Evolutionary conservation across 495 filamentous ascomycete species (phyloP).

Genomic region (Bryoglossum gracile): DNA sequence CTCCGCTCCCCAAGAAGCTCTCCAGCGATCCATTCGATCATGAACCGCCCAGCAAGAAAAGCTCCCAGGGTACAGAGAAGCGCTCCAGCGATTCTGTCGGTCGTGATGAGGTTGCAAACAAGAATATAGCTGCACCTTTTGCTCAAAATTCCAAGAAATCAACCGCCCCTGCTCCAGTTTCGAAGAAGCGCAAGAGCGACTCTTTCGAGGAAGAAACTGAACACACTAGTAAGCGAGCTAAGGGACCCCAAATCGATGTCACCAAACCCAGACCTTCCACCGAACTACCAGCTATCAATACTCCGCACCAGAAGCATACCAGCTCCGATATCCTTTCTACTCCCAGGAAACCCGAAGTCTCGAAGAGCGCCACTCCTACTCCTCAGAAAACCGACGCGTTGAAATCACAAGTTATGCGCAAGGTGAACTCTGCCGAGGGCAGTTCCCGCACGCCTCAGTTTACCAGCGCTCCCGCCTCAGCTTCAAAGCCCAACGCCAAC

Average conservation of each 20-base stretch:
- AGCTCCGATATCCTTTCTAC: constrained; percentile 19
- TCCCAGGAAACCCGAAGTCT: constrained; percentile 16
- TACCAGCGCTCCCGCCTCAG: constrained; percentile 17
- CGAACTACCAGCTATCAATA: constrained; percentile 10
- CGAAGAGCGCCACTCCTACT: background rate
- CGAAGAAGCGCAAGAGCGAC: constrained; percentile 14
- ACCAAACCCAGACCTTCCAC: constrained; percentile 7
- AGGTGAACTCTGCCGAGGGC: constrained; percentile 22
- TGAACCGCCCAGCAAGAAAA: background rate
- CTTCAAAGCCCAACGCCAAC: constrained; percentile 17
- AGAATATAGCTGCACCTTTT: background rate
- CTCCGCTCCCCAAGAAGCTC: constrained; percentile 1
- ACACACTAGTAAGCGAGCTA: too few species aligned
- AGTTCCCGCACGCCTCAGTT: constrained; percentile 23
- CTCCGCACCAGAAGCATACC: constrained; percentile 15
- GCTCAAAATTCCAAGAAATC: background rate
- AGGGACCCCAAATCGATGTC: constrained; percentile 18
- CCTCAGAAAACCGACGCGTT: constrained; percentile 23
- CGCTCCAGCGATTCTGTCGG: too few species aligned
- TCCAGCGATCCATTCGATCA: background rate
- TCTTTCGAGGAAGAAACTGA: too few species aligned
- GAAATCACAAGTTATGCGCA: constrained; percentile 24
- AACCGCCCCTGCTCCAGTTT: background rate
- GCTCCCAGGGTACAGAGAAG: too few species aligned
- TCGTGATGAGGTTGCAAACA: background rate